Percentiles rank a stretch among this genome's conserved stretches.
These are phyloP conservation scores for Solanum clarkiae DNA, from an alignment of 257 asterid genomes.

Conservation along the genomic window DNA sequence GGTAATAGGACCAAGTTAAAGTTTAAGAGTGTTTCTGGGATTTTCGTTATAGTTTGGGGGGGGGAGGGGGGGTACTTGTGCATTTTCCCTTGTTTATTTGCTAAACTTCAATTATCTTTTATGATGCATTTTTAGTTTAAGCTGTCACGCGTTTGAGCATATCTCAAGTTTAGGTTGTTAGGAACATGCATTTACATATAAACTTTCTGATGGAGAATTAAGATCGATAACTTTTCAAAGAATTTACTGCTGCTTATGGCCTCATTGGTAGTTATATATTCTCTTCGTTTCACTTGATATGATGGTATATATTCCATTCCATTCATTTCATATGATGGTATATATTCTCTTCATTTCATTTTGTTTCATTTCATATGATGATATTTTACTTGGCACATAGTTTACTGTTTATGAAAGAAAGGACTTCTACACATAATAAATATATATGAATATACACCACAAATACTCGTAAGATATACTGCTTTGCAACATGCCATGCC, in stretches of 20 bases:
- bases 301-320: not conserved
- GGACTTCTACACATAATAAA: not conserved
- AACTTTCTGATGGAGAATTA: not conserved
- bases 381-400: not conserved
- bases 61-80: no score
- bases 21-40: no score
- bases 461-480: not conserved
- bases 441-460: not conserved
- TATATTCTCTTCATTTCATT: no score
- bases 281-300: not conserved
- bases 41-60: no score
- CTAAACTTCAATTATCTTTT: not conserved
- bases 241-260: not conserved
- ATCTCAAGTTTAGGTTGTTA: not conserved
- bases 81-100: not conserved
- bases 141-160: not conserved
- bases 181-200: not conserved
- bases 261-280: not conserved
- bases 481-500: not conserved
- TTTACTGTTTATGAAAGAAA: not conserved
- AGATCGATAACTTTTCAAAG: not conserved
- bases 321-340: not conserved
- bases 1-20: no score
- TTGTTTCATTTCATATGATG: not conserved
- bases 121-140: not conserved